Evolutionary conservation across 1,284 basidiomycete species (phyloP).

Genomic region (Volvariella volvacea): DNA sequence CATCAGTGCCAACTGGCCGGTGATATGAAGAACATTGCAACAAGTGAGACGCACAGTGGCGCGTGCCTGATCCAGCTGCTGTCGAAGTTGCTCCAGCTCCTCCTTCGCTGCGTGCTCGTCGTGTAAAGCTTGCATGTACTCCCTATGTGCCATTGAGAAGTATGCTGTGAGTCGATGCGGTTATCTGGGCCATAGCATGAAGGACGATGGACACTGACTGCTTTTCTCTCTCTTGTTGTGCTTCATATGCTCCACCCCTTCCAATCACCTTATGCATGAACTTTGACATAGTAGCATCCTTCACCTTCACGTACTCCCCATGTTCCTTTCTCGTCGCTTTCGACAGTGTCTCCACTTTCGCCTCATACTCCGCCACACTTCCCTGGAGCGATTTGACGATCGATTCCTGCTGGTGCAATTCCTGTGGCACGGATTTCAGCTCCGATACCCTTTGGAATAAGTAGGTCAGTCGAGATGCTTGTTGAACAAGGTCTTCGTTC

Average conservation of each 20-base stretch:
- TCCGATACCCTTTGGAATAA: slow-evolving; percentile 25
- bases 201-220: slow-evolving; percentile 18
- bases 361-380: slow-evolving; percentile 17
- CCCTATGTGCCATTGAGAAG: slow-evolving; percentile 16
- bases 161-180: too few species aligned
- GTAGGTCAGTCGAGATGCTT: slow-evolving; percentile 16
- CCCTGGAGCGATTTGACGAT: slow-evolving; percentile 27
- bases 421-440: slow-evolving; percentile 32
- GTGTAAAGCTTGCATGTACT: slow-evolving; percentile 37
- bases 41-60: too few species aligned
- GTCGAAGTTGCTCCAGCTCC: slow-evolving; percentile 20
- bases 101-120: slow-evolving; percentile 30
- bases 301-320: slow-evolving; percentile 30
- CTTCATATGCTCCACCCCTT: slow-evolving; percentile 31
- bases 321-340: slow-evolving; percentile 34
- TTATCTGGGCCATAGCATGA: too few species aligned
- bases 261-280: slow-evolving; percentile 32
- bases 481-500: neutral
- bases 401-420: slow-evolving; percentile 25
- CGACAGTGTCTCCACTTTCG: slow-evolving; percentile 20
- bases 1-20: too few species aligned
- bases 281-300: slow-evolving; percentile 29
- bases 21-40: too few species aligned
- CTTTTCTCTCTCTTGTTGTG: slow-evolving; percentile 35
- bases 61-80: slow-evolving; percentile 24